Percentiles rank a stretch among this genome's conserved stretches.
These are phyloP conservation scores for Orychophragmus violaceus DNA, from an alignment of 345 rosid species.

Conservation along the genomic window DNA sequence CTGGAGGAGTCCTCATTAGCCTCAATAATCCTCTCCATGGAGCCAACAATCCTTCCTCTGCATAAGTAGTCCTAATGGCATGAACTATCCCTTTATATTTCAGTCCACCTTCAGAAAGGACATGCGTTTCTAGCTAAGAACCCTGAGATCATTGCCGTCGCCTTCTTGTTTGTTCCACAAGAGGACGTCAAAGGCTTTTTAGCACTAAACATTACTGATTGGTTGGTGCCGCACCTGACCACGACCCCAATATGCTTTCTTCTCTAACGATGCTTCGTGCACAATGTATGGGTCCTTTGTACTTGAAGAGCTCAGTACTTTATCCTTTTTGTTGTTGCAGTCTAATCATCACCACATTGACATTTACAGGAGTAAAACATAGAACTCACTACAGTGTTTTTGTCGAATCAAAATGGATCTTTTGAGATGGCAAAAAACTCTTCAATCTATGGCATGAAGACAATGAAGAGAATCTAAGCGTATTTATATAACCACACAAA, in stretches of 20 bases:
- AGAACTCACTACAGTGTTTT: too few species aligned
- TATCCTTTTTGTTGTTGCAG: slow-evolving; percentile 91
- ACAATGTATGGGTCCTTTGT: slow-evolving; percentile 91
- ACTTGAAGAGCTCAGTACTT: slow-evolving; percentile 69
- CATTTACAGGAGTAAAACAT: neutral
- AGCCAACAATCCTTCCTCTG: slow-evolving; percentile 74
- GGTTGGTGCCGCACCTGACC: slow-evolving; percentile 98
- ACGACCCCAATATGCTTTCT: slow-evolving; percentile 77
- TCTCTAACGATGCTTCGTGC: slow-evolving; percentile 59
- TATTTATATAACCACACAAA: neutral
- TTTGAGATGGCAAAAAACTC: slow-evolving; percentile 10
- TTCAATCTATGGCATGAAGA: neutral
- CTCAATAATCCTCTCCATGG: slow-evolving; percentile 91
- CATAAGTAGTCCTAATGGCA: slow-evolving; percentile 71
- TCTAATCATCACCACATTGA: slow-evolving; percentile 96
- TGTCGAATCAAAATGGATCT: too few species aligned
- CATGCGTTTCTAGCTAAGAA: slow-evolving; percentile 93
- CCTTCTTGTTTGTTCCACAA: slow-evolving; percentile 95
- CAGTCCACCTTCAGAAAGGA: slow-evolving; percentile 56
- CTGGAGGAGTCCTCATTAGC: slow-evolving; percentile 95
- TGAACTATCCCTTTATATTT: slow-evolving; percentile 92
- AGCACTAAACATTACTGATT: slow-evolving; percentile 93
- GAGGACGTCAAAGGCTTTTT: slow-evolving; percentile 73
- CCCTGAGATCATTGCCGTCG: slow-evolving; percentile 97
- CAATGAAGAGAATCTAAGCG: neutral